Evolutionary conservation across 306 rosid species (phyloP).

Genomic region (Betula pendula): DNA sequence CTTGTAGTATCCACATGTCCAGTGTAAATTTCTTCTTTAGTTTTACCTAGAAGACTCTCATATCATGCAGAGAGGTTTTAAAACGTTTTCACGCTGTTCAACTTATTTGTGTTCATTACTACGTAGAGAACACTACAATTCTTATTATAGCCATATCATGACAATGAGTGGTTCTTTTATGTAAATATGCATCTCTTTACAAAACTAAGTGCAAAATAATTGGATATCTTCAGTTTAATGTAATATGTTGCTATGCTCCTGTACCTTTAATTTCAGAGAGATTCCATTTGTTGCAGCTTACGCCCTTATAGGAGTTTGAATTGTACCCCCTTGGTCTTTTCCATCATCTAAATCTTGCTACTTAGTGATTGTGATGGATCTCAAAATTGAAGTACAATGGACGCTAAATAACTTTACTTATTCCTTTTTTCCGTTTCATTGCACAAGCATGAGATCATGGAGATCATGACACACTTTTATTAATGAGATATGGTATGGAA

Average conservation of each 20-base stretch:
- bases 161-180: not conserved
- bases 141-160: not conserved
- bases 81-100: too few relatives aligned
- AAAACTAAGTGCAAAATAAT: not conserved
- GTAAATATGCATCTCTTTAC: not conserved
- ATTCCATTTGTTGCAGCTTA: not conserved
- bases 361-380: not conserved
- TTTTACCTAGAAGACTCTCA: not conserved
- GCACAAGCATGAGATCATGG: not conserved
- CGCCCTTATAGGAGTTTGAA: not conserved
- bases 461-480: not conserved
- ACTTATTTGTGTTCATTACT: not conserved
- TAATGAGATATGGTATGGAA: not conserved
- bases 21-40: not conserved
- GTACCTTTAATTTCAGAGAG: not conserved
- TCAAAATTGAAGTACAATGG: not conserved
- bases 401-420: not conserved
- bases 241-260: not conserved
- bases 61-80: not conserved
- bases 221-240: not conserved
- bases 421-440: not conserved
- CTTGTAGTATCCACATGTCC: not conserved
- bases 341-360: not conserved
- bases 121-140: not conserved
- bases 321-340: not conserved